phyloP scores from a whole-genome alignment of 2,329 filamentous ascomycete species.

The Penicillium paneum region DNA sequence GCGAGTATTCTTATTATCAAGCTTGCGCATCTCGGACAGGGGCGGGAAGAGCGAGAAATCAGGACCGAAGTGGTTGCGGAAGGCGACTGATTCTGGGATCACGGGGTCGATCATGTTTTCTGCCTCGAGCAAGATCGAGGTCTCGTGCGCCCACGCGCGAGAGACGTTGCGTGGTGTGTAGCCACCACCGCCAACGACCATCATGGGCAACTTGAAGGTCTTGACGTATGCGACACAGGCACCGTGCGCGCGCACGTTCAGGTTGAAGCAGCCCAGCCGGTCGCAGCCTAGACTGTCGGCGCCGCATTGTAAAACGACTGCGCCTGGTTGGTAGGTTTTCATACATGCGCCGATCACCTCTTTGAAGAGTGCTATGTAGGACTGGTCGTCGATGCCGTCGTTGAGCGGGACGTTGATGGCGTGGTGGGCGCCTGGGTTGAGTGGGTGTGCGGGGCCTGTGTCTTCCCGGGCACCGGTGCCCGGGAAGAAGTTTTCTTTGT shows the following conservation, averaged over 20 bases:
- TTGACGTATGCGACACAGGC: conserved; percentile 90
- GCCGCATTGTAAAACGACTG: conserved; percentile 92
- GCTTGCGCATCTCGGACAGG: conserved; percentile 65
- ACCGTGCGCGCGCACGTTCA: conserved; percentile 92
- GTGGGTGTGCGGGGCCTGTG: conserved; percentile 76
- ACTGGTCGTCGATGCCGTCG: conserved; percentile 85
- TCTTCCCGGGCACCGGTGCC: conserved; percentile 84
- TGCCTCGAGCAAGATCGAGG: conserved; percentile 77
- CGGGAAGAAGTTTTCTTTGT: conserved; percentile 79
- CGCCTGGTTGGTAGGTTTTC: conserved; percentile 78
- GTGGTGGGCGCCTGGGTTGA: conserved; percentile 85
- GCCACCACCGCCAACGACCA: conserved; percentile 90
- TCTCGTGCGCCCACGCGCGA: conserved; percentile 95
- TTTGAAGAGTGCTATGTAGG: conserved; percentile 83
- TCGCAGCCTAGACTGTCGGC: conserved; percentile 94
- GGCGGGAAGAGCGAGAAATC: conserved; percentile 86
- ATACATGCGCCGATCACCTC: conserved; percentile 74
- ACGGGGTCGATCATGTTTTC: conserved; percentile 66
- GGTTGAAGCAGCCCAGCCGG: conserved; percentile 89
- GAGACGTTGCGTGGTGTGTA: conserved; percentile 97
- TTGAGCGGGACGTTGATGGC: conserved; percentile 85
- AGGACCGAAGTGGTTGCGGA: conserved; percentile 82
- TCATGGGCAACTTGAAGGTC: conserved; percentile 70
- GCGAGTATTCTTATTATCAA: conserved; percentile 74
- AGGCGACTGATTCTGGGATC: conserved; percentile 77